Evolutionary conservation across 148 eudicot genomes (phyloP).

Genomic region (Persicaria maculosa): DNA sequence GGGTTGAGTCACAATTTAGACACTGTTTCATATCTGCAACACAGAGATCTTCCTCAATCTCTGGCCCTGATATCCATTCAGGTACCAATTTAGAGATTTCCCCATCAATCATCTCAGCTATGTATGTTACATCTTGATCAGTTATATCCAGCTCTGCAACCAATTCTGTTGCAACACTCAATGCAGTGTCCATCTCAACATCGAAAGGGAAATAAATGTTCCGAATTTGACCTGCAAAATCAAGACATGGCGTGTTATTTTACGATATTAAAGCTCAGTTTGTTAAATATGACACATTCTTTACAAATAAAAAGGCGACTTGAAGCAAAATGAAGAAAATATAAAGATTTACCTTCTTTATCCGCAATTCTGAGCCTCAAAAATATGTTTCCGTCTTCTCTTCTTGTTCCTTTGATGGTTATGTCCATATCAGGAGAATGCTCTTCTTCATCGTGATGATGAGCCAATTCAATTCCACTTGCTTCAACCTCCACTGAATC

Average conservation of each 20-base stretch:
- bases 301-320: neutral
- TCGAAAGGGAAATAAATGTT: constrained; percentile 61
- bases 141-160: constrained; percentile 49
- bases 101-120: constrained; percentile 53
- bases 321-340: too few relatives aligned
- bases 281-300: neutral
- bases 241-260: neutral
- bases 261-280: neutral
- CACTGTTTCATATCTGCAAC: too few relatives aligned
- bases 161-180: constrained; percentile 54
- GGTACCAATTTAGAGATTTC: constrained; percentile 43
- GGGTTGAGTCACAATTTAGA: too few relatives aligned
- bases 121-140: constrained; percentile 46
- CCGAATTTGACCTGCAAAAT: constrained; percentile 34
- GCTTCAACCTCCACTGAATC: constrained; percentile 13
- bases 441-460: constrained; percentile 20
- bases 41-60: neutral
- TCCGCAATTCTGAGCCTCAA: constrained; percentile 41
- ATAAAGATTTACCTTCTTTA: constrained; percentile 30
- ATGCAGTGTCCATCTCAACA: constrained; percentile 44
- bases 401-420: constrained; percentile 37
- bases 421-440: constrained; percentile 21
- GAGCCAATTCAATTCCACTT: constrained; percentile 18
- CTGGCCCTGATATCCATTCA: constrained; percentile 35
- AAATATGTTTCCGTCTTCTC: constrained; percentile 37